Conservation (phyloP, 2,329 filamentous ascomycete genomes). For the Blumeria hordei region DNA sequence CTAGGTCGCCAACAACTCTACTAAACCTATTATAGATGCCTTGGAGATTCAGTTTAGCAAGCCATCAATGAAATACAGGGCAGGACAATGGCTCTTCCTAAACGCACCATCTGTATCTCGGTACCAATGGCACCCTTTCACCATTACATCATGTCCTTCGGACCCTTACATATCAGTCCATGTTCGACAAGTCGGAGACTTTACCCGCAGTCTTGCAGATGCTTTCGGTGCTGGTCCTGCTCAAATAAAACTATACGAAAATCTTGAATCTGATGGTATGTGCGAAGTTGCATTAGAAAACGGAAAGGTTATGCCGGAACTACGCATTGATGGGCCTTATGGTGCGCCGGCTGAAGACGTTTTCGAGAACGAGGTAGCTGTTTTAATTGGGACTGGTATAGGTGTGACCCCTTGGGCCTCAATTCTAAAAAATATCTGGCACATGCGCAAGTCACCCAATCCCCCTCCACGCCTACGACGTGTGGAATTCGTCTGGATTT, state of each 20-base stretch:
- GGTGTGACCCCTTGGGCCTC: conserved; percentile 71
- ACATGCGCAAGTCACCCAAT: conserved; percentile 73
- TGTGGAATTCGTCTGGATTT: conserved; percentile 98
- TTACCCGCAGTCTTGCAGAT: conserved; percentile 79
- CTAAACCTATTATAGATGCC: conserved; percentile 35
- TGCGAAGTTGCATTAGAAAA: conserved; percentile 92
- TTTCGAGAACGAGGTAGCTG: conserved; percentile 75
- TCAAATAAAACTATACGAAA: conserved; percentile 74
- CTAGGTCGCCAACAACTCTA: not conserved
- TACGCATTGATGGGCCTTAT: conserved; percentile 87
- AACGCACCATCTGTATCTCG: conserved; percentile 73
- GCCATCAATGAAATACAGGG: conserved; percentile 92
- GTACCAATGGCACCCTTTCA: conserved; percentile 96
- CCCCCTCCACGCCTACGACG: conserved; percentile 67
- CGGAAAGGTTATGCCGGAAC: conserved; percentile 69
- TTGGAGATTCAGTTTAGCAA: conserved; percentile 96
- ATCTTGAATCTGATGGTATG: conserved; percentile 81
- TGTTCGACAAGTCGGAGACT: conserved; percentile 90
- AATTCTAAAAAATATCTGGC: conserved; percentile 95
- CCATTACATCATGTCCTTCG: conserved; percentile 92
- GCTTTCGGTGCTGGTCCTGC: conserved; percentile 76
- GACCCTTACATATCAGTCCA: conserved; percentile 90
- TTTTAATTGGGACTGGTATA: conserved; percentile 68
- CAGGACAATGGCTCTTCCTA: conserved; percentile 93
- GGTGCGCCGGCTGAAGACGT: conserved; percentile 94